Conservation (phyloP, 177 flowering plant genomes). For the Viscum album region DNA sequence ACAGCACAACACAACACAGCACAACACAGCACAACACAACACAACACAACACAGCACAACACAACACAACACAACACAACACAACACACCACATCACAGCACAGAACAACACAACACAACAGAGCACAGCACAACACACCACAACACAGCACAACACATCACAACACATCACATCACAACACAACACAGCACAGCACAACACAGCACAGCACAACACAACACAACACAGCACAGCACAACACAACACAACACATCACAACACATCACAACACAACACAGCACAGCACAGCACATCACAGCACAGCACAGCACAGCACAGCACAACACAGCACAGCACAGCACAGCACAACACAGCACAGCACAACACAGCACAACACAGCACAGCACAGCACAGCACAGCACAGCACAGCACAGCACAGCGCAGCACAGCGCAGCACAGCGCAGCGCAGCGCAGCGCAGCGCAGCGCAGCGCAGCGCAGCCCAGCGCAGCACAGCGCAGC, state of each 20-base stretch:
- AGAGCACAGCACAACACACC: not conserved
- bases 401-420: not conserved
- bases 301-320: not conserved
- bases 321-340: not conserved
- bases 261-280: conserved; percentile 1
- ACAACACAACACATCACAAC: conserved; percentile 2
- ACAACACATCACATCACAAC: conserved; percentile 1
- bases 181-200: conserved; percentile 1
- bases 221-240: conserved; percentile 1
- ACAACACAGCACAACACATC: not conserved
- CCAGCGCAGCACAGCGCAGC: not conserved
- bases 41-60: no score
- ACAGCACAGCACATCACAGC: not conserved
- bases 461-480: not conserved
- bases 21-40: no score
- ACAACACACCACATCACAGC: no score
- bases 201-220: conserved; percentile 1
- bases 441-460: not conserved
- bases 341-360: not conserved
- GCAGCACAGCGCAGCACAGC: not conserved
- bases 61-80: no score
- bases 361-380: not conserved
- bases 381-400: not conserved
- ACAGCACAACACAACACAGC: no score
- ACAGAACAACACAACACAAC: conserved; percentile 3